Percentiles rank a stretch among this genome's conserved stretches.
Evolutionary conservation across 2,329 filamentous ascomycete genomes (phyloP).

Genomic region (Arachnomyces sp.): DNA sequence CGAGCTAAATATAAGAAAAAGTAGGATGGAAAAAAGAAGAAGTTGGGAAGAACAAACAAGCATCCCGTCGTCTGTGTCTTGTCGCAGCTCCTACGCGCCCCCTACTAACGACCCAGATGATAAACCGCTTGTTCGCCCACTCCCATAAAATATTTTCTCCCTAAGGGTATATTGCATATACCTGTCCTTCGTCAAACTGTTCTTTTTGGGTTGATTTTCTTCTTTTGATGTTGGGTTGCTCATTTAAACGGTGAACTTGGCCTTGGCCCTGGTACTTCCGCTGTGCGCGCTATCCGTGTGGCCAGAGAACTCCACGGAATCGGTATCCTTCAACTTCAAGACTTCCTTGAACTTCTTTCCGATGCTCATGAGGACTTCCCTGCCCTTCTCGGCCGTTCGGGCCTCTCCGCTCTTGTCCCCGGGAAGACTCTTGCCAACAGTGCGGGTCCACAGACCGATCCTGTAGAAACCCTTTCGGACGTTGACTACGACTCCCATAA

Average conservation of each 20-base stretch:
- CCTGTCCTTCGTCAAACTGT: too few species aligned
- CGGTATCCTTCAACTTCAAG: conserved; percentile 65
- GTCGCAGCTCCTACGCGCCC: too few species aligned
- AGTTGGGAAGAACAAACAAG: too few species aligned
- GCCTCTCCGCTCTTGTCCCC: conserved; percentile 68
- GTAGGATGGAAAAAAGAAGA: too few species aligned
- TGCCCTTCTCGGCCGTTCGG: conserved; percentile 70
- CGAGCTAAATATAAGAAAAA: too few species aligned
- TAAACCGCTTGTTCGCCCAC: too few species aligned
- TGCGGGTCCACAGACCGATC: conserved; percentile 94
- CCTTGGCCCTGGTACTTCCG: conserved; percentile 90
- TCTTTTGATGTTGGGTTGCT: too few species aligned
- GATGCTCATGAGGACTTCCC: conserved; percentile 74
- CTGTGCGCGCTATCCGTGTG: conserved; percentile 90
- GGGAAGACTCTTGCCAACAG: conserved; percentile 75
- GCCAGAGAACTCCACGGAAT: conserved; percentile 87
- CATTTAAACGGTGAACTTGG: conserved; percentile 74
- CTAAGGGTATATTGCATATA: too few species aligned
- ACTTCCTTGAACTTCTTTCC: conserved; percentile 89
- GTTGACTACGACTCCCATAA: conserved; percentile 99
- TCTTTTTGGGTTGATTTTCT: too few species aligned
- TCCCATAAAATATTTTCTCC: too few species aligned
- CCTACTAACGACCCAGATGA: too few species aligned
- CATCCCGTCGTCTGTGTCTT: too few species aligned
- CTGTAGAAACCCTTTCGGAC: conserved; percentile 97